A percentile compares a stretch with the other conserved stretches of the same genome.
These are phyloP conservation scores for Ophiostoma sp. DNA, from an alignment of 2,329 filamentous ascomycete species.

Conservation along the genomic window DNA sequence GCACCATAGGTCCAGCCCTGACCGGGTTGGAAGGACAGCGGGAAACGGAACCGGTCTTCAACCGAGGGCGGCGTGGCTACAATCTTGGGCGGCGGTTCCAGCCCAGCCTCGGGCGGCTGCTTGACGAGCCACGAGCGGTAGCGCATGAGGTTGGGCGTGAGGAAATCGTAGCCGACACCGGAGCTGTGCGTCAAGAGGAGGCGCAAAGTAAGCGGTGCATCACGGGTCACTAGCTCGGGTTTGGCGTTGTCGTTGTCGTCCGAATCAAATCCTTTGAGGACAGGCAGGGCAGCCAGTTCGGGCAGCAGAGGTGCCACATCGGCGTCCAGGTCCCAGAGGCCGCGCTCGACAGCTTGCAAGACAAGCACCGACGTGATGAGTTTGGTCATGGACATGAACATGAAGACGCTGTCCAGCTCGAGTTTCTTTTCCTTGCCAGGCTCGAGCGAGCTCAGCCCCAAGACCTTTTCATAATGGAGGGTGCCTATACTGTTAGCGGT, in stretches of 20 bases:
- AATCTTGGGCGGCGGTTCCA: conserved; percentile 12
- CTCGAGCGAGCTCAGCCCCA: conserved; percentile 30
- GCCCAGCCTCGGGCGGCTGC: conserved; percentile 14
- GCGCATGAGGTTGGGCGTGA: conserved; percentile 24
- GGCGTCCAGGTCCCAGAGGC: conserved; percentile 47
- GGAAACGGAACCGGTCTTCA: conserved; percentile 25
- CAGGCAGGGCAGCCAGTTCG: conserved; percentile 28
- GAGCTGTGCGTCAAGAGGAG: conserved; percentile 29
- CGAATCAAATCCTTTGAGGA: conserved; percentile 24
- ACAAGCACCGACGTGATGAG: conserved; percentile 49
- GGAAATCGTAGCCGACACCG: conserved; percentile 29
- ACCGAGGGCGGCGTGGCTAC: conserved; percentile 4
- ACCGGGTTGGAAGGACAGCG: conserved; percentile 30
- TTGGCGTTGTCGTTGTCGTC: conserved; percentile 1
- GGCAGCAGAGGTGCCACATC: conserved; percentile 40
- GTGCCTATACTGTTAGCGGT: conserved; percentile 27
- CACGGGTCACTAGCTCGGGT: conserved; percentile 19
- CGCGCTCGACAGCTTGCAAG: conserved; percentile 50
- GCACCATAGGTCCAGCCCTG: conserved; percentile 31
- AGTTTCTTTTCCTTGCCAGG: conserved; percentile 28
- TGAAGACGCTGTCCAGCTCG: conserved; percentile 36
- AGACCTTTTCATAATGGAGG: conserved; percentile 32
- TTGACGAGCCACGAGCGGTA: conserved; percentile 17
- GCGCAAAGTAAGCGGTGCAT: conserved; percentile 29
- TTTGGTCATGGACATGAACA: conserved; percentile 42